Evolutionary conservation across 2,329 filamentous ascomycete species (phyloP).

Genomic region (Parastagonospora avenae): DNA sequence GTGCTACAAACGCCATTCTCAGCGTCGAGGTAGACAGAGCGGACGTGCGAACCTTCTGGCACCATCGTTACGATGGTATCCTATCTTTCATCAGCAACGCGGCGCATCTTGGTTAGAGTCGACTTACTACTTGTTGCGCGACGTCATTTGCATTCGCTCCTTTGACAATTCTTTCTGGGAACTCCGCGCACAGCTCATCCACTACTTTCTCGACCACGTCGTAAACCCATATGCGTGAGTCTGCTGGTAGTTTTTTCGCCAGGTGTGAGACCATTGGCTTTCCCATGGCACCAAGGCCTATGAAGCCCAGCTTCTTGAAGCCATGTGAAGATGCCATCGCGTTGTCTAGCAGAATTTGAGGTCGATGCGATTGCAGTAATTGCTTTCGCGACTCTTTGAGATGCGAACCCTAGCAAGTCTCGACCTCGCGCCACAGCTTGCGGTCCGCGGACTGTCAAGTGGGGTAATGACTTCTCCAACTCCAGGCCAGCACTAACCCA

Average conservation of each 20-base stretch:
- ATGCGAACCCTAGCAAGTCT: neutral
- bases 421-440: neutral
- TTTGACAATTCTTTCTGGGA: slow-evolving; percentile 46
- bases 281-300: slow-evolving; percentile 61
- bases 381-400: too few species aligned
- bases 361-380: neutral
- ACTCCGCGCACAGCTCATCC: slow-evolving; percentile 51
- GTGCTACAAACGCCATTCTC: slow-evolving; percentile 51
- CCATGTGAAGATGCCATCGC: slow-evolving; percentile 26
- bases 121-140: slow-evolving; percentile 54
- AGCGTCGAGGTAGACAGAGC: slow-evolving; percentile 56
- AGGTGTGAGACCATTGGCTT: slow-evolving; percentile 59
- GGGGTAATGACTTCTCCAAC: slow-evolving; percentile 7
- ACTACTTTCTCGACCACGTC: slow-evolving; percentile 54
- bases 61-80: slow-evolving; percentile 60
- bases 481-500: slow-evolving; percentile 4
- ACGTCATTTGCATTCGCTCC: slow-evolving; percentile 55
- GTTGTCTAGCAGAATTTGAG: neutral
- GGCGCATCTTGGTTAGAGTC: neutral
- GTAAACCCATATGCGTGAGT: slow-evolving; percentile 54
- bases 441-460: slow-evolving; percentile 1
- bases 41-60: slow-evolving; percentile 59
- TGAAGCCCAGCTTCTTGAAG: slow-evolving; percentile 53
- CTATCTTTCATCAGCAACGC: slow-evolving; percentile 31
- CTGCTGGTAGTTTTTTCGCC: slow-evolving; percentile 51